Evolutionary conservation across 202 grass and related monocot genomes (phyloP), one percentile per base, ranked within the genome.

Genomic region (Carex arenaria): DNA sequence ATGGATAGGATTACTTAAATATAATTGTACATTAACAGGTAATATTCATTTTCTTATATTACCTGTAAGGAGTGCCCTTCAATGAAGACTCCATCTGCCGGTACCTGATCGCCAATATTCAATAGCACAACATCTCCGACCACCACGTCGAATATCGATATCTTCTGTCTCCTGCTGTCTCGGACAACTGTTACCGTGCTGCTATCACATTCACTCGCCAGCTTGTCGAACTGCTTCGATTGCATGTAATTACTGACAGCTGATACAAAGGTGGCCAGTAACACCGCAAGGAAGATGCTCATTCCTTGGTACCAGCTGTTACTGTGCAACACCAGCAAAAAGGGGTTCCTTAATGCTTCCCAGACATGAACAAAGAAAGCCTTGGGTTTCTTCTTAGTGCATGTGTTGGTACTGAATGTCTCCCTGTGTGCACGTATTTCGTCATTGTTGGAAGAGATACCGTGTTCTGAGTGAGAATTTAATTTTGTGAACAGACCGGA

Each of bases 211-310:
- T 85, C 72, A 0, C 55, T 22, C 0, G 94, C 87, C 0, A 97
- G 80, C 61, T 87, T 84, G 45, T 92, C 86, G 59, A 97, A 97
- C 0, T 92, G 45, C 79, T 84, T 85, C 19, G 64, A 81, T 64
- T 97, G 94, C 36, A 86, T 47, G 78, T 85, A 89, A 81, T 97
- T 97, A 86, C 88, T 94, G 56, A 94, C 72, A 3, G 94, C 92
- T 0, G 94, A 94, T 0, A 97, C 88, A 1, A 55, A 57, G 1
- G 88, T 86, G 1, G 94, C 94, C 0, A 97, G 78, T 77, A 94
- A 92, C 0, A 97, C 86, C 2, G 90, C 92, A 7, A 97, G 86
- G 42, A 97, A 97, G 72, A 97, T 97, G 72, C 94, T 94, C 10
- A 86, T 84, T 30, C 92, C 92, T 8, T 97, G 88, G 15, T 94